phyloP scores from a whole-genome alignment of 768 basidiomycete species.

The Filobasidium floriforme region DNA sequence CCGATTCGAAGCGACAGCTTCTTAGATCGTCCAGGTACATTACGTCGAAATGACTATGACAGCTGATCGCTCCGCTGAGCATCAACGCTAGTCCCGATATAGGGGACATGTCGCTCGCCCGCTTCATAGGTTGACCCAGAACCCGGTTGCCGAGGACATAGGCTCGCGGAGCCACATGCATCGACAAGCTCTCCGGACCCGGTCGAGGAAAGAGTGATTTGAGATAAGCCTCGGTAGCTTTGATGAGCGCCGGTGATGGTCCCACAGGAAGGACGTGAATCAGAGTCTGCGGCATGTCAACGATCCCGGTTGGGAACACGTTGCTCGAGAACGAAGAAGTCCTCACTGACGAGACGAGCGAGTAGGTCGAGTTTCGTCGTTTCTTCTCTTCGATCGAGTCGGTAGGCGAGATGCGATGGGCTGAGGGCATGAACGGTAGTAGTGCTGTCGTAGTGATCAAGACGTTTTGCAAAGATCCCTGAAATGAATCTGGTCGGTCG shows the following conservation, averaged over 20 bases:
- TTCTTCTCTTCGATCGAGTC: neutral
- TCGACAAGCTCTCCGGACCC: neutral
- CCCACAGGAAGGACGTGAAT: neutral
- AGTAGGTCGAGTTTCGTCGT: neutral
- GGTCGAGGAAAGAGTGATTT: constrained; percentile 1
- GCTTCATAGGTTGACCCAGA: constrained; percentile 6
- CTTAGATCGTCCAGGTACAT: constrained; percentile 4
- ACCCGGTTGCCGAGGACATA: neutral
- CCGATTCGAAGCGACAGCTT: neutral
- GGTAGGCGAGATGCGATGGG: neutral
- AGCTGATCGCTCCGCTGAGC: constrained; percentile 1
- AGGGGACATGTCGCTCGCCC: neutral
- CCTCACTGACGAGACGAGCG: neutral
- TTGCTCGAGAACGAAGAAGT: neutral
- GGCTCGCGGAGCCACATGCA: neutral
- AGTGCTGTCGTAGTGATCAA: constrained; percentile 2
- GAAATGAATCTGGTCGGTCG: neutral
- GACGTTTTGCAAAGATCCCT: neutral
- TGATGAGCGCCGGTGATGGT: constrained; percentile 1
- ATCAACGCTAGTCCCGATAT: neutral
- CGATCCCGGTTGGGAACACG: neutral
- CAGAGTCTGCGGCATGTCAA: neutral
- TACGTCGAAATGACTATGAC: neutral
- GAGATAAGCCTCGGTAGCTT: neutral
- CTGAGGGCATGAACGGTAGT: neutral